These are phyloP conservation scores for Orbilia quercus DNA, from an alignment of 2,329 filamentous ascomycete species.

Conservation along the genomic window DNA sequence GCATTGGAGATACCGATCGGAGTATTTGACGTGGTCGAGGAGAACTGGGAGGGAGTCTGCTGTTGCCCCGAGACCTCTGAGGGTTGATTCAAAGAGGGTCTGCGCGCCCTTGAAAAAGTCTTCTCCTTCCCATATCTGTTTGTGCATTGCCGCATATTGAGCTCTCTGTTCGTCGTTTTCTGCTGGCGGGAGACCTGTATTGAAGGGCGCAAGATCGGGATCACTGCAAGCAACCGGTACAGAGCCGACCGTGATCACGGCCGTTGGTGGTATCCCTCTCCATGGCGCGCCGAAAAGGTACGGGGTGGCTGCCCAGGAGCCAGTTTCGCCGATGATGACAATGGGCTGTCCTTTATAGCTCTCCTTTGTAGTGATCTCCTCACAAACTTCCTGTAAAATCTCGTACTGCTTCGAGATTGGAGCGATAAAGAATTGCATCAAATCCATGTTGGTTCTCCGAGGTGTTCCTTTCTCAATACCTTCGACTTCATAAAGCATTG, in stretches of 20 bases:
- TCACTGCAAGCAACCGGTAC: constrained; percentile 63
- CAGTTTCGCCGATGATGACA: constrained; percentile 65
- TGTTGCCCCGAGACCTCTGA: constrained; percentile 61
- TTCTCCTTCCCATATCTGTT: constrained; percentile 28
- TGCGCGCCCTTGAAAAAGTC: constrained; percentile 57
- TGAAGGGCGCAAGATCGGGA: constrained; percentile 64
- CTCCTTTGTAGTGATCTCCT: constrained; percentile 56
- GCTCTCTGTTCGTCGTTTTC: constrained; percentile 62
- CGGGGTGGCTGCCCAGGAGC: constrained; percentile 63
- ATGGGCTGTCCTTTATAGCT: constrained; percentile 59
- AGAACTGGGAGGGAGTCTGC: constrained; percentile 43
- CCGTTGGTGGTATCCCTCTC: constrained; percentile 60
- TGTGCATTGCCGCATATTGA: constrained; percentile 61
- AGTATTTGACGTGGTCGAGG: constrained; percentile 27
- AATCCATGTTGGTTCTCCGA: constrained; percentile 61
- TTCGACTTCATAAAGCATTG: constrained; percentile 50
- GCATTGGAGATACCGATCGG: constrained; percentile 47
- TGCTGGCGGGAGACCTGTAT: constrained; percentile 64
- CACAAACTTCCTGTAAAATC: constrained; percentile 62
- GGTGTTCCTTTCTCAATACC: constrained; percentile 56
- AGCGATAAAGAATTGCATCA: constrained; percentile 62
- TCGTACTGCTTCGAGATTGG: constrained; percentile 62
- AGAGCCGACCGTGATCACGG: constrained; percentile 64
- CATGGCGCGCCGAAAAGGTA: constrained; percentile 63
- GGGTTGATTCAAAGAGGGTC: constrained; percentile 59